Percentiles rank a stretch among this genome's conserved stretches.
These are phyloP conservation scores for Simplicillium sp. DNA, from an alignment of 2,329 filamentous ascomycete genomes.

Conservation along the genomic window DNA sequence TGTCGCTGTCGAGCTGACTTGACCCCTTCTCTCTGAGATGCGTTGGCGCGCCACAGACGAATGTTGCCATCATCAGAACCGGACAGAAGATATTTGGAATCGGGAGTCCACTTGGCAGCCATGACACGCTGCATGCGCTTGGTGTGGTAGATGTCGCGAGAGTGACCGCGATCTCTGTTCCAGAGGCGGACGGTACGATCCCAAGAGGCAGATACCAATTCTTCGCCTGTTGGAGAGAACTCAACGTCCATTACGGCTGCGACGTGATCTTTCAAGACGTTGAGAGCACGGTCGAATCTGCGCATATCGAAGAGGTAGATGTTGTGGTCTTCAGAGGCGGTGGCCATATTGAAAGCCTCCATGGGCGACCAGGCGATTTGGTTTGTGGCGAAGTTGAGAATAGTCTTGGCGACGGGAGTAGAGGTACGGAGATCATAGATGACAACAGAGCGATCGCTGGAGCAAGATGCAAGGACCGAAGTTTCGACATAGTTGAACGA, in stretches of 20 bases:
- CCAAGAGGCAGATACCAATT: slow-evolving; percentile 83
- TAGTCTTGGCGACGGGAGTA: slow-evolving; percentile 69
- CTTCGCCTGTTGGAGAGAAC: slow-evolving; percentile 88
- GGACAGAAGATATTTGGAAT: slow-evolving; percentile 80
- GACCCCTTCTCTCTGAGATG: slow-evolving; percentile 73
- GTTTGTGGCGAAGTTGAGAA: slow-evolving; percentile 77
- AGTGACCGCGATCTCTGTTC: slow-evolving; percentile 71
- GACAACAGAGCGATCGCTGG: slow-evolving; percentile 76
- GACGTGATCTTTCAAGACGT: slow-evolving; percentile 84
- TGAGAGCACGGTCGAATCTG: slow-evolving; percentile 77
- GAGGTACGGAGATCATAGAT: slow-evolving; percentile 88
- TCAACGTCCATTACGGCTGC: slow-evolving; percentile 92
- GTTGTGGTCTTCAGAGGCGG: slow-evolving; percentile 92
- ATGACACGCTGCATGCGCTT: slow-evolving; percentile 97
- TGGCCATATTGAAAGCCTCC: slow-evolving; percentile 91
- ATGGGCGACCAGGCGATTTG: slow-evolving; percentile 89
- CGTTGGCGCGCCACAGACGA: slow-evolving; percentile 79
- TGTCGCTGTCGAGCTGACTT: slow-evolving; percentile 79
- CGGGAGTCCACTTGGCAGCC: slow-evolving; percentile 74
- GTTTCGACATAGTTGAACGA: slow-evolving; percentile 93
- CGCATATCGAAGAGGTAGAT: slow-evolving; percentile 85
- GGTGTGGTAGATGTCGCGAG: slow-evolving; percentile 90
- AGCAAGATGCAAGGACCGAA: slow-evolving; percentile 76
- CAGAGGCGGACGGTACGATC: slow-evolving; percentile 80
- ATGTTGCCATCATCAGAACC: slow-evolving; percentile 90